A percentile compares a stretch with the other conserved stretches of the same genome.
Evolutionary conservation across 192 early-diverging fungal species (phyloP).

Genomic region (Entomortierella parvispora): DNA sequence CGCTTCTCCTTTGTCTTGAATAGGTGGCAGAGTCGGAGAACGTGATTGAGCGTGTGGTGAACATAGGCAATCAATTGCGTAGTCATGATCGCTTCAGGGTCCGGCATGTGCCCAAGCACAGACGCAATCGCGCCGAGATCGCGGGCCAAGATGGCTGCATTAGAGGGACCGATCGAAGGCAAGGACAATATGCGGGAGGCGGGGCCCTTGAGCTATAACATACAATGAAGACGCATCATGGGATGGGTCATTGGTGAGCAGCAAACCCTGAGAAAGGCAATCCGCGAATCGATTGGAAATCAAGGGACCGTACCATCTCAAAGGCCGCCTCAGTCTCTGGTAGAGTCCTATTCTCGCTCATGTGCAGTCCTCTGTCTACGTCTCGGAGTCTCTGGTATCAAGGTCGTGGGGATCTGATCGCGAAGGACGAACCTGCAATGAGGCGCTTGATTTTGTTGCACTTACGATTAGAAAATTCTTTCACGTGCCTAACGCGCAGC

Average conservation of each 20-base stretch:
- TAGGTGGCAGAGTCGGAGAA: slow-evolving; percentile 16
- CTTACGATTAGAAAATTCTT: no score
- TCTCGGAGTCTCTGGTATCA: no score
- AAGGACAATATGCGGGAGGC: slow-evolving; percentile 14
- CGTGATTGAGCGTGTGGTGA: slow-evolving; percentile 25
- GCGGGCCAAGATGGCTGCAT: slow-evolving; percentile 14
- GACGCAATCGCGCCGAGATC: slow-evolving; percentile 5
- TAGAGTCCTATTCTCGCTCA: neutral
- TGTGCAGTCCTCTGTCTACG: no score
- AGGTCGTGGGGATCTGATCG: no score
- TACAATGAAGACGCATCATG: neutral
- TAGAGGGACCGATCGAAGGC: slow-evolving; percentile 14
- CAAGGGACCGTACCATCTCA: slow-evolving; percentile 14
- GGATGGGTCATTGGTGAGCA: no score
- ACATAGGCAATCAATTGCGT: slow-evolving; percentile 25
- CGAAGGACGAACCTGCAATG: no score
- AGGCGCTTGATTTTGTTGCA: no score
- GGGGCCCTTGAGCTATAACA: slow-evolving; percentile 21
- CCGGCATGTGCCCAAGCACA: slow-evolving; percentile 12
- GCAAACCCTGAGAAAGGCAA: no score
- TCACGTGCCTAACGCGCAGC: no score
- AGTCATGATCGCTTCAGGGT: slow-evolving; percentile 33
- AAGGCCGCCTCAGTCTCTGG: slow-evolving; percentile 23
- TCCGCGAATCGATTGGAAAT: no score
- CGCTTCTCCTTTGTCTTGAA: slow-evolving; percentile 24